These are phyloP conservation scores for Medicago truncatula DNA, from an alignment of 306 rosid species.

Conservation along the genomic window MtrunA17r5.0-ANR NC_053043.1:50788001-50788500, in stretches of 20 bases:
- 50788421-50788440: no score
- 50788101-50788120: background rate
- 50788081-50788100: background rate
- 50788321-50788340: background rate
- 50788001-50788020: background rate
- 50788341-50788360: background rate
- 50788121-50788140: background rate
- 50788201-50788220: slow-evolving; percentile 70
- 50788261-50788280: slow-evolving; percentile 46
- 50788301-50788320: slow-evolving; percentile 10
- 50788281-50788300: slow-evolving; percentile 32
- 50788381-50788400: no score
- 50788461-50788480: no score
- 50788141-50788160: background rate
- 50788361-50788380: no score
- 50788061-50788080: background rate
- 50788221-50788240: slow-evolving; percentile 76
- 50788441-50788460: no score
- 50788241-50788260: slow-evolving; percentile 68
- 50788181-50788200: slow-evolving; percentile 95
- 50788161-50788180: slow-evolving; percentile 40
- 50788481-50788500: no score
- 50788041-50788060: background rate
- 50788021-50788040: background rate
- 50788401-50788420: no score